Conservation (phyloP, 225 moss, liverwort and hornwort species). For the Sphagnum contortum region DNA sequence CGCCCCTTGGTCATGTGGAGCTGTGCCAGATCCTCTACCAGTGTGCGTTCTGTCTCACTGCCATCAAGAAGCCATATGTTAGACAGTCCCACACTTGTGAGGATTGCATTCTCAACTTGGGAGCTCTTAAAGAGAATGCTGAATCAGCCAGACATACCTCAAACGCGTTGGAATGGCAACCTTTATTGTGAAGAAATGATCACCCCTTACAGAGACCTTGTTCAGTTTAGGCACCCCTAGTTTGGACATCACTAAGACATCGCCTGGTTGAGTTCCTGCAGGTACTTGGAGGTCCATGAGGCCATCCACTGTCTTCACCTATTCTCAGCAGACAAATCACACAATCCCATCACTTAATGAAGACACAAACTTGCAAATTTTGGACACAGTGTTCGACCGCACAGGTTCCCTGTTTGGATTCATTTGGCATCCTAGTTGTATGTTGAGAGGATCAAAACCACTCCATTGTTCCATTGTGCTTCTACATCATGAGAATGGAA, state of each 20-base stretch:
- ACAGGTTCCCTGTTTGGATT: too few relatives aligned
- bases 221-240: conserved; percentile 94
- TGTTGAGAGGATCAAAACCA: too few relatives aligned
- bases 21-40: conserved; percentile 72
- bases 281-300: conserved; percentile 72
- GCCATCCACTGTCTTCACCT: conserved; percentile 97
- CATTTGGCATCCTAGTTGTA: too few relatives aligned
- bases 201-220: conserved; percentile 80
- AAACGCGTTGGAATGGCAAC: conserved; percentile 81
- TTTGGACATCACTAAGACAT: conserved; percentile 75
- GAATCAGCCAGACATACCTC: conserved; percentile 32
- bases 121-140: too few relatives aligned
- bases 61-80: background rate
- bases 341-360: too few relatives aligned
- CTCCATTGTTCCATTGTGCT: too few relatives aligned
- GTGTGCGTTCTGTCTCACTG: conserved; percentile 83
- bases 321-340: background rate
- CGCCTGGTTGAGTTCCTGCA: conserved; percentile 93
- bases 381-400: too few relatives aligned
- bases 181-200: conserved; percentile 93
- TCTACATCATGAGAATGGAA: too few relatives aligned
- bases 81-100: too few relatives aligned
- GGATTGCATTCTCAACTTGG: too few relatives aligned
- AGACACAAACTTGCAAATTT: too few relatives aligned
- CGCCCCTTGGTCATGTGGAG: conserved; percentile 59